Evolutionary conservation across 2,329 filamentous ascomycete genomes (phyloP), one percentile per base, ranked within the genome.

Genomic region (Curvularia lunata): DNA sequence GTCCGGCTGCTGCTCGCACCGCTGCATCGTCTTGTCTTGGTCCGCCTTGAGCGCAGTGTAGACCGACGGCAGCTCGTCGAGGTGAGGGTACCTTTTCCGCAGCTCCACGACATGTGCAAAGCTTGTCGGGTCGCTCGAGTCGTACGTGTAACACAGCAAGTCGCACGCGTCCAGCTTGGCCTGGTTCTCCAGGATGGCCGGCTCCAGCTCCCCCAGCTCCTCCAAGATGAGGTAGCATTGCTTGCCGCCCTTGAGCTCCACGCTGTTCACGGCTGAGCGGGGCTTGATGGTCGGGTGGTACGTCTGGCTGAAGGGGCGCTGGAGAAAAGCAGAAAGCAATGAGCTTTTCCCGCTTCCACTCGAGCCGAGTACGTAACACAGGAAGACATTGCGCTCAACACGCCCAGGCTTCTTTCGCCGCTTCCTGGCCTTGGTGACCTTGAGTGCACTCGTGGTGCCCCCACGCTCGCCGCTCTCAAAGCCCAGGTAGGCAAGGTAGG

Each of bases 181-280:
- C 71, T 89, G 88, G 72, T 99, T 99, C 55, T 98, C 95, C 3
- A 99, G 82, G 53, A 98, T 92, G 12, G 95, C 95, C 0, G 92
- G 90, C 76, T 98, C 95, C n/a, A 97, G 83, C 77, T 98, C 92
- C 32, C 95, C 95, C 0, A 98, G 88, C 77, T 99, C 95, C 71
- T 97, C 91, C 23, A 98, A 83, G 58, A 99, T 98, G 32, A 99
- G 84, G 73, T 99, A 98, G 76, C 93, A 96, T 78, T 99, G 95
- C 75, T 96, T 97, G 50, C 95, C 95, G 9, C 95, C 95, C 45
- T 92, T 92, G 1, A 99, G 85, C 74, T 99, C 95, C 18, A 99
- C 95, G 56, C 91, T 97, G 75, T 99, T 98, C 64, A 99, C 95
- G 0, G 92, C 93, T 4, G 91, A 91, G 10, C 92, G 90, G 2